Conservation (phyloP, 805 yeast genomes). For the Metschnikowia lachancei region DNA sequence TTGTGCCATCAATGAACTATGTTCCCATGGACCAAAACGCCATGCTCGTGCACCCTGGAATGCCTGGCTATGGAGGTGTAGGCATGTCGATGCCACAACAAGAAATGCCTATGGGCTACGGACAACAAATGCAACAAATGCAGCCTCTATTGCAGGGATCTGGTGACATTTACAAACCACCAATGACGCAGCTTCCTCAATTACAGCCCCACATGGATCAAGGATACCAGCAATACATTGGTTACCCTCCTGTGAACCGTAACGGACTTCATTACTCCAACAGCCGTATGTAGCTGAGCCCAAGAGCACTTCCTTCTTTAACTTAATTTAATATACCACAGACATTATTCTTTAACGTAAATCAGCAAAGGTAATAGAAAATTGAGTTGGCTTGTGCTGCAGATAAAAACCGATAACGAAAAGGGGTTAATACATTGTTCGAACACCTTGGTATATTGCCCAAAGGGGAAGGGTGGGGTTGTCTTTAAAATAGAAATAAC, state of each 20-base stretch:
- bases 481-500: too few species aligned
- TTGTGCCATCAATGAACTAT: conserved; percentile 13
- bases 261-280: conserved; percentile 3
- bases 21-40: conserved; percentile 15
- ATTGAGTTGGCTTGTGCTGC: too few species aligned
- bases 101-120: conserved; percentile 15
- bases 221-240: conserved; percentile 12
- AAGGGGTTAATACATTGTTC: too few species aligned
- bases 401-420: too few species aligned
- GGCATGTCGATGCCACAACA: conserved; percentile 9
- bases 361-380: too few species aligned
- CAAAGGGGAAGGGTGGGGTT: too few species aligned
- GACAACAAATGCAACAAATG: conserved; percentile 13
- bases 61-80: conserved; percentile 3
- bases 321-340: too few species aligned
- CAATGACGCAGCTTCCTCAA: conserved; percentile 15
- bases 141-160: conserved; percentile 9
- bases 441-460: too few species aligned
- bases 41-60: conserved; percentile 14
- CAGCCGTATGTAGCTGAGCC: conserved; percentile 7
- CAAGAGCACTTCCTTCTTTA: not conserved
- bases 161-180: conserved; percentile 14
- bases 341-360: too few species aligned
- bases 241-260: conserved; percentile 8
- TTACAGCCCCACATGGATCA: conserved; percentile 17